Evolutionary conservation across 495 filamentous ascomycete genomes (phyloP).

Genomic region (Aspergillus steynii): DNA sequence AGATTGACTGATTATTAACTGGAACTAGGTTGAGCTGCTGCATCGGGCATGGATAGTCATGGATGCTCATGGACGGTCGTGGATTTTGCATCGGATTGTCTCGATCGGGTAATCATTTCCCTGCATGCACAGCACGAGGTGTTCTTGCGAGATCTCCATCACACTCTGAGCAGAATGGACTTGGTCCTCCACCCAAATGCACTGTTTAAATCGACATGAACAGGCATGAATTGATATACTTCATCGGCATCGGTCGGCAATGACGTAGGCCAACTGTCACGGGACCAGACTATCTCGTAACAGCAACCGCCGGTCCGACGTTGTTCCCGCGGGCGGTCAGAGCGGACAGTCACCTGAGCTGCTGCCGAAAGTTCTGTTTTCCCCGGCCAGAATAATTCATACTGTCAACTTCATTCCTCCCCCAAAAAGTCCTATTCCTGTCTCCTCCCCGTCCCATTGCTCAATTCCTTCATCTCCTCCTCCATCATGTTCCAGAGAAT

Average conservation of each 20-base stretch:
- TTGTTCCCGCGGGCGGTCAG: constrained; percentile 11
- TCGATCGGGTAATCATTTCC: not conserved
- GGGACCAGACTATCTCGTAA: not conserved
- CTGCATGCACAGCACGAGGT: not conserved
- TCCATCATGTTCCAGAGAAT: constrained; percentile 48
- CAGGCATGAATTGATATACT: too few species aligned
- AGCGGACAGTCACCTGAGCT: constrained; percentile 15
- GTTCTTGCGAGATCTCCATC: too few species aligned
- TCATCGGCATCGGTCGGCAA: not conserved
- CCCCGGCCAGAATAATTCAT: constrained; percentile 2
- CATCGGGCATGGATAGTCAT: constrained; percentile 6
- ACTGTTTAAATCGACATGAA: not conserved
- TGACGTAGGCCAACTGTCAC: not conserved
- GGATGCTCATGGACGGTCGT: not conserved
- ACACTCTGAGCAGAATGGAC: too few species aligned
- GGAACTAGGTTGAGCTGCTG: not conserved
- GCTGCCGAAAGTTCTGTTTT: constrained; percentile 24
- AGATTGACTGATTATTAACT: not conserved
- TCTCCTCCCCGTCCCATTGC: constrained; percentile 6
- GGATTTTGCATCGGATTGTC: not conserved
- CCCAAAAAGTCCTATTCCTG: constrained; percentile 6
- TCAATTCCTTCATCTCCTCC: constrained; percentile 12
- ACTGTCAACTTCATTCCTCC: constrained; percentile 6
- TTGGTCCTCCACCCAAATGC: not conserved
- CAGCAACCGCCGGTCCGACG: not conserved